Base-by-base conservation (phyloP, 1,284 basidiomycete species). In the Leccinum solheimii region DNA sequence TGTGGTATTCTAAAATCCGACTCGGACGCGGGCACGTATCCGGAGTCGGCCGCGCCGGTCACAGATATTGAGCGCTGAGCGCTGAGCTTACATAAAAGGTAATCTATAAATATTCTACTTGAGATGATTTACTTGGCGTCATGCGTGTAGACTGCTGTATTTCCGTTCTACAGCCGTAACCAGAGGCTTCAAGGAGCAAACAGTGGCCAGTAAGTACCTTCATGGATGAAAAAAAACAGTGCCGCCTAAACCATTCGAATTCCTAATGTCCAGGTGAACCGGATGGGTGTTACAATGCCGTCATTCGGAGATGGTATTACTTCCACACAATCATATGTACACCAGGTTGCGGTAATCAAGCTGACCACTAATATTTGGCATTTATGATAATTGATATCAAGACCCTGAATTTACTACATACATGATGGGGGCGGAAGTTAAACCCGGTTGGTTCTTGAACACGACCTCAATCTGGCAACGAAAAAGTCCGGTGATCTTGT, bases 81-180 rank as follows among this genome's bases (percentile, higher is more conserved):
- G 11, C 34, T 36, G 58, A 43, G 49, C 61, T 23, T 30, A 23
- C 57, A 52, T 30, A 67, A 56, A 32, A 13, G 40, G 56, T 16
- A 32, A 56, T 36, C 26, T 53, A 38, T 68, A 48, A 51, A 53
- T 56, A 45, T 34, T 30, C 21, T 48, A 8, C 45, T 21, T 45
- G 10, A 27, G 16, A 23, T 23, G 4, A 3, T 52, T 40, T 34
- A 8, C 64, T 66, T 55, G 62, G 57, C 66, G 10, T 19, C n/a
- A 8, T 26, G 26, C 23, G 3, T 38, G 36, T 14, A 38, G 36
- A 38, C 43, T 45, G 11, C 26, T 59, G 55, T 67, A 71, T 59
- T 54, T 70, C 72, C 70, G 70, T 71, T 63, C 68, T 72, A 72
- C n/a, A 50, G 32, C 70, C 73, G 58, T 58, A 13, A 8, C 11